phyloP scores from a whole-genome alignment of 2,329 filamentous ascomycete species.

The Chrysoporthe austroafricana region DNA sequence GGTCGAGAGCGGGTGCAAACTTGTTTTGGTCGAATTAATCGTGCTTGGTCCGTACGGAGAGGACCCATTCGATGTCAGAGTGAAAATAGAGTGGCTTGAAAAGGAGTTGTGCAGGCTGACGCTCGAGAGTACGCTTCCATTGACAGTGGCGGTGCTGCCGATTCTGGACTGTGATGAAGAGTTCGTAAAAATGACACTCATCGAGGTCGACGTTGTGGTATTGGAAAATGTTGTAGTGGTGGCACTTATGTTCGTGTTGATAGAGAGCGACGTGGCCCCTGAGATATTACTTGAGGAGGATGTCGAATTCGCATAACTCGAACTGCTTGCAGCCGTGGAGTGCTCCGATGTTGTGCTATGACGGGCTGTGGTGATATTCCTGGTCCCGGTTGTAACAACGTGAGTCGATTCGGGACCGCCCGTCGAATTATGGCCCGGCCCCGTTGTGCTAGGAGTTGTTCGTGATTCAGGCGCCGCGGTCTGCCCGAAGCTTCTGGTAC shows the following conservation, averaged over 20 bases:
- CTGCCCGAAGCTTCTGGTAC: slow-evolving; percentile 3
- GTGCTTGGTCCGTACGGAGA: background rate
- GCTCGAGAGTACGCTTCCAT: background rate
- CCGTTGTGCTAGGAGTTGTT: background rate
- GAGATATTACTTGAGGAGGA: background rate
- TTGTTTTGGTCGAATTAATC: background rate
- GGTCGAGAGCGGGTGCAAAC: background rate
- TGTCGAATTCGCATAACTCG: background rate
- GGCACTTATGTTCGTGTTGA: background rate
- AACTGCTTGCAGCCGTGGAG: background rate
- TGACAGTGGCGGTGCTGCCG: background rate
- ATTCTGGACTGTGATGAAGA: background rate
- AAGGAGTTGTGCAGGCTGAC: slow-evolving; percentile 15
- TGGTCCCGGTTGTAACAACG: background rate
- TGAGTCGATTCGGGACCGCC: background rate
- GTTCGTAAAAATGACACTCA: background rate
- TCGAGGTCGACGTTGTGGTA: slow-evolving; percentile 3
- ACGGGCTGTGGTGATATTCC: background rate
- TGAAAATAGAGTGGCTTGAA: background rate
- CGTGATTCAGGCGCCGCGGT: background rate
- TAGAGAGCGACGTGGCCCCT: background rate
- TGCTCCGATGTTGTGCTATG: background rate
- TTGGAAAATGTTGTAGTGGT: background rate
- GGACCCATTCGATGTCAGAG: background rate
- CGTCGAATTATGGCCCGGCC: background rate